Percentiles rank a stretch among this genome's conserved stretches.
Conservation (phyloP, 2,329 filamentous ascomycete species). For the Botrytis sinoallii region DNA sequence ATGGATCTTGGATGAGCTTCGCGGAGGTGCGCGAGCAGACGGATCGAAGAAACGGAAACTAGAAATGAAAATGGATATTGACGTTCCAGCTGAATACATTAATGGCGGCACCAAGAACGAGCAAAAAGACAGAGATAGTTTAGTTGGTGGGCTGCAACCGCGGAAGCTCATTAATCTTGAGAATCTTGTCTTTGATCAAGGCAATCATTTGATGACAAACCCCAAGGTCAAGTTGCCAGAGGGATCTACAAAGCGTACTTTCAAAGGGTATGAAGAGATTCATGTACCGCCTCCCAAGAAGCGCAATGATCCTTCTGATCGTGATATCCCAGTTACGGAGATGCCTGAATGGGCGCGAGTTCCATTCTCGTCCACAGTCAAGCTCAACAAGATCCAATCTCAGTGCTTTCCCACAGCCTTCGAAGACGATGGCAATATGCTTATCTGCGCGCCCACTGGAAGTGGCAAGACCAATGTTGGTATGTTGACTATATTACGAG, state of each 20-base stretch:
- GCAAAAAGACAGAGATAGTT: slow-evolving; percentile 58
- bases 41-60: slow-evolving; percentile 60
- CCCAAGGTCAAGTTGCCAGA: slow-evolving; percentile 90
- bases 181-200: slow-evolving; percentile 94
- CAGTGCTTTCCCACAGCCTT: slow-evolving; percentile 91
- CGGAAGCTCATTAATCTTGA: slow-evolving; percentile 88
- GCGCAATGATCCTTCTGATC: slow-evolving; percentile 74
- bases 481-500: slow-evolving; percentile 93
- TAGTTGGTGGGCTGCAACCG: slow-evolving; percentile 82
- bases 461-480: slow-evolving; percentile 98
- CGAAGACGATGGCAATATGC: slow-evolving; percentile 92
- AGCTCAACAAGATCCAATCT: slow-evolving; percentile 93
- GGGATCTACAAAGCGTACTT: slow-evolving; percentile 89
- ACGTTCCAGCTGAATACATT: slow-evolving; percentile 62
- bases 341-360: slow-evolving; percentile 88
- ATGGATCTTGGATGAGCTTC: slow-evolving; percentile 83
- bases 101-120: slow-evolving; percentile 50
- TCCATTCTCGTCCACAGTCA: slow-evolving; percentile 82
- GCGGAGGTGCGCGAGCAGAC: slow-evolving; percentile 63
- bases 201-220: slow-evolving; percentile 99
- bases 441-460: slow-evolving; percentile 94
- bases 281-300: slow-evolving; percentile 93
- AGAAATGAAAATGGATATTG: slow-evolving; percentile 95
- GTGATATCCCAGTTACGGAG: slow-evolving; percentile 77
- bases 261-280: slow-evolving; percentile 98